A percentile compares a stretch with the other conserved stretches of the same genome.
phyloP scores from a whole-genome alignment of 2,329 filamentous ascomycete genomes.

The Hypoxylon sp. region DNA sequence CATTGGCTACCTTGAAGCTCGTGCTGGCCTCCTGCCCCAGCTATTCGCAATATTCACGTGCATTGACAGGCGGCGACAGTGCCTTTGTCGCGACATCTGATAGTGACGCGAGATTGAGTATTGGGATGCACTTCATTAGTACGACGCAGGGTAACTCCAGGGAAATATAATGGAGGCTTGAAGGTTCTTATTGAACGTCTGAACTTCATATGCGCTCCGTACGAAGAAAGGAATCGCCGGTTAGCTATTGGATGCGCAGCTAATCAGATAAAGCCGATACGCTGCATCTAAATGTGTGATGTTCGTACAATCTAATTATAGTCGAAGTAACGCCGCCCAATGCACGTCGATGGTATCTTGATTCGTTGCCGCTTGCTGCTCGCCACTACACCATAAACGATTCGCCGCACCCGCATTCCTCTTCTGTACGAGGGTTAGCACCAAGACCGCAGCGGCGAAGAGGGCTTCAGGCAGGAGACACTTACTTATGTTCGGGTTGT shows the following conservation, averaged over 20 bases:
- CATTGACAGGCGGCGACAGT: background rate
- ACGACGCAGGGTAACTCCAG: background rate
- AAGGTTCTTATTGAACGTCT: background rate
- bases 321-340: slow-evolving; percentile 48
- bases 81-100: background rate
- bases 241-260: background rate
- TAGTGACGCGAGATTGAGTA: background rate
- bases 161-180: too few species aligned
- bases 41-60: background rate
- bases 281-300: slow-evolving; percentile 5
- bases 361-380: slow-evolving; percentile 27
- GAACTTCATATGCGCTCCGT: background rate
- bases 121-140: background rate
- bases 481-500: slow-evolving; percentile 98
- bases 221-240: background rate
- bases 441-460: background rate
- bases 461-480: slow-evolving; percentile 48
- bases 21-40: background rate
- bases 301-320: slow-evolving; percentile 34
- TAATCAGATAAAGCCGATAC: slow-evolving; percentile 3
- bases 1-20: background rate
- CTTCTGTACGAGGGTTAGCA: slow-evolving; percentile 74
- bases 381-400: slow-evolving; percentile 83
- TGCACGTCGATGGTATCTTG: slow-evolving; percentile 47
- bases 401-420: slow-evolving; percentile 95